Evolutionary conservation across 371 early-diverging fungal genomes (phyloP).

Genomic region (Globomyces sp.): DNA sequence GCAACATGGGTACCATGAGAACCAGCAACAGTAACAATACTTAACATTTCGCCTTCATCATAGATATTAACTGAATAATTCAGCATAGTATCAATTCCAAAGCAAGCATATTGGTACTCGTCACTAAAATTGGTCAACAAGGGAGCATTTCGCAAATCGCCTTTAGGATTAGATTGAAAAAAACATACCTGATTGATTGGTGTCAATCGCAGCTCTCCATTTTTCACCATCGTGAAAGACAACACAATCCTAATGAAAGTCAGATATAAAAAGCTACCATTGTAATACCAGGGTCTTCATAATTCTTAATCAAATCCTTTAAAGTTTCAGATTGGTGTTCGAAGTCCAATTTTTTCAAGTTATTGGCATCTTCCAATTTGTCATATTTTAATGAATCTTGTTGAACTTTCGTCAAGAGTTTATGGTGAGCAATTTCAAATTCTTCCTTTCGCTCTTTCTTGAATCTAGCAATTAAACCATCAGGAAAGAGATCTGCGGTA

Average conservation of each 20-base stretch:
- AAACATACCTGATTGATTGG: conserved; percentile 54
- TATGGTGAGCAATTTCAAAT: conserved; percentile 64
- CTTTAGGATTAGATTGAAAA: too few species aligned
- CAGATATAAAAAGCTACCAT: background rate
- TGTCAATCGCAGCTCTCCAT: conserved; percentile 85
- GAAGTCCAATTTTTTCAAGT: conserved; percentile 31
- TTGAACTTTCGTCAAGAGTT: conserved; percentile 61
- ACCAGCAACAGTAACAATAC: conserved; percentile 75
- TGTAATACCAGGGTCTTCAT: conserved; percentile 69
- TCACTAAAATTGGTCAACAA: conserved; percentile 73
- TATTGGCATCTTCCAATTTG: background rate
- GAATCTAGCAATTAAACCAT: conserved; percentile 30
- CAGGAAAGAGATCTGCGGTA: conserved; percentile 75
- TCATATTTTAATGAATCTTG: conserved; percentile 55
- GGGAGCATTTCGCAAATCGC: conserved; percentile 67
- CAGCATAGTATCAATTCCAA: conserved; percentile 76
- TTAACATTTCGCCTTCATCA: conserved; percentile 47
- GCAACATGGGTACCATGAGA: conserved; percentile 95
- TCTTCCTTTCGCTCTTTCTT: conserved; percentile 63
- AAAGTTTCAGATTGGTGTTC: conserved; percentile 65
- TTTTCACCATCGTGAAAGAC: conserved; percentile 84
- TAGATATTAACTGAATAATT: conserved; percentile 91
- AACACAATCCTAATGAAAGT: conserved; percentile 63
- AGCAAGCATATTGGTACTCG: conserved; percentile 71
- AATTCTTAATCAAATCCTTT: conserved; percentile 59